Conservation (phyloP, 768 basidiomycete species). For the Boletus tylopilopsis region DNA sequence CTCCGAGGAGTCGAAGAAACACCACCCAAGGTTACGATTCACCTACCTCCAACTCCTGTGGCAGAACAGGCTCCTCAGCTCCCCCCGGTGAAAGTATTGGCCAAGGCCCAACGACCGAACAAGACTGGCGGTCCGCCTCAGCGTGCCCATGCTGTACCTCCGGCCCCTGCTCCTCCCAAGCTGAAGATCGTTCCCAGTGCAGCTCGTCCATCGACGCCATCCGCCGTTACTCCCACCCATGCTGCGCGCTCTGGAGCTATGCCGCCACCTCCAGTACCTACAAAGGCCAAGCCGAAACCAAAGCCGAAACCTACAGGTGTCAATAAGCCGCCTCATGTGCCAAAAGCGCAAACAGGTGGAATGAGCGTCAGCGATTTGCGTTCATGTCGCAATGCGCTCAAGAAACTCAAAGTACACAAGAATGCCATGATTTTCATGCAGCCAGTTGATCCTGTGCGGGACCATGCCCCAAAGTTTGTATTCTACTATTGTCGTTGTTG, state of each 20-base stretch:
- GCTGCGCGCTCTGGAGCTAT: slow-evolving; percentile 15
- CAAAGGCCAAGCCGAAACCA: slow-evolving; percentile 26
- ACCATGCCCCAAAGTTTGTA: slow-evolving; percentile 77
- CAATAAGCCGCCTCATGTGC: slow-evolving; percentile 44
- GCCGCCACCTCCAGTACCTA: slow-evolving; percentile 30
- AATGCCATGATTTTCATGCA: slow-evolving; percentile 71
- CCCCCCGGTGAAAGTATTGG: slow-evolving; percentile 48
- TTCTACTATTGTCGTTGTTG: background rate
- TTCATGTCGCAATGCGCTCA: slow-evolving; percentile 71
- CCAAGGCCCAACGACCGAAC: slow-evolving; percentile 35
- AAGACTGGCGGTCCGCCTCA: slow-evolving; percentile 34
- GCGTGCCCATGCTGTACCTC: slow-evolving; percentile 27
- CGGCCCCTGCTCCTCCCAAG: slow-evolving; percentile 44
- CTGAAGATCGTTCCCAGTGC: slow-evolving; percentile 42
- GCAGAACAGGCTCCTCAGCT: slow-evolving; percentile 55
- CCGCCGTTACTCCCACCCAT: slow-evolving; percentile 11
- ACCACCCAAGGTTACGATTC: slow-evolving; percentile 82
- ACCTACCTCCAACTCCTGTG: slow-evolving; percentile 73
- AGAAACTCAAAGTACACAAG: slow-evolving; percentile 76
- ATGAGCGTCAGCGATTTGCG: slow-evolving; percentile 74
- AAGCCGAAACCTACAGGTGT: slow-evolving; percentile 23
- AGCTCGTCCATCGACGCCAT: slow-evolving; percentile 14
- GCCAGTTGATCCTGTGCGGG: slow-evolving; percentile 95
- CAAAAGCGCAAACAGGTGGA: slow-evolving; percentile 72
- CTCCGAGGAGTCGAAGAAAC: slow-evolving; percentile 81